Evolutionary conservation across 1,284 basidiomycete species (phyloP).

Genomic region (Phaffia rhodozyma): DNA sequence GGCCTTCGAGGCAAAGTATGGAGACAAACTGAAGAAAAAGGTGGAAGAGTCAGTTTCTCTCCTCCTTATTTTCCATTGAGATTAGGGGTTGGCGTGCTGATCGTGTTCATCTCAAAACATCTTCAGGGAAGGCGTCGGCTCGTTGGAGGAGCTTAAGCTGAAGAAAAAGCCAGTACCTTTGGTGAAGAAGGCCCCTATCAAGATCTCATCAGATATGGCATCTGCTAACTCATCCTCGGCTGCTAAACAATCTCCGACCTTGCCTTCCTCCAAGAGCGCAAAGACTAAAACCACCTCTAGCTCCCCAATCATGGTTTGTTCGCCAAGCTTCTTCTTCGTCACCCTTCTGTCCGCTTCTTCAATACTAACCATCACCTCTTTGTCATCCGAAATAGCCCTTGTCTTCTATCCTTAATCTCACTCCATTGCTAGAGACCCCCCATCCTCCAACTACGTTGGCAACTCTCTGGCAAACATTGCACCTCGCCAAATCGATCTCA

Average conservation of each 20-base stretch:
- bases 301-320: background rate
- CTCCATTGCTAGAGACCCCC: conserved; percentile 52
- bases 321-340: background rate
- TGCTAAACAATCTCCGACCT: background rate
- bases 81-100: background rate
- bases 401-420: conserved; percentile 62
- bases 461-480: conserved; percentile 79
- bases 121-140: conserved; percentile 29
- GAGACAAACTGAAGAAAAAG: conserved; percentile 32
- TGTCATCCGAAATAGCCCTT: conserved; percentile 49
- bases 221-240: conserved; percentile 3
- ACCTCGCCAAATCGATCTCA: conserved; percentile 59
- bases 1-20: conserved; percentile 34
- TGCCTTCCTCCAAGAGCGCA: background rate
- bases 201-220: background rate
- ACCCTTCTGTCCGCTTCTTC: background rate
- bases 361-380: background rate
- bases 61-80: background rate
- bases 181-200: background rate
- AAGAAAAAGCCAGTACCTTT: conserved; percentile 10
- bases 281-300: background rate
- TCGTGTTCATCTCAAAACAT: background rate
- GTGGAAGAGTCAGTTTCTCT: conserved; percentile 30
- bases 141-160: conserved; percentile 33
- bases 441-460: conserved; percentile 62